Percentiles rank a stretch among this genome's conserved stretches.
phyloP scores from a whole-genome alignment of 345 rosid genomes.

The Isatis tinctoria region DNA sequence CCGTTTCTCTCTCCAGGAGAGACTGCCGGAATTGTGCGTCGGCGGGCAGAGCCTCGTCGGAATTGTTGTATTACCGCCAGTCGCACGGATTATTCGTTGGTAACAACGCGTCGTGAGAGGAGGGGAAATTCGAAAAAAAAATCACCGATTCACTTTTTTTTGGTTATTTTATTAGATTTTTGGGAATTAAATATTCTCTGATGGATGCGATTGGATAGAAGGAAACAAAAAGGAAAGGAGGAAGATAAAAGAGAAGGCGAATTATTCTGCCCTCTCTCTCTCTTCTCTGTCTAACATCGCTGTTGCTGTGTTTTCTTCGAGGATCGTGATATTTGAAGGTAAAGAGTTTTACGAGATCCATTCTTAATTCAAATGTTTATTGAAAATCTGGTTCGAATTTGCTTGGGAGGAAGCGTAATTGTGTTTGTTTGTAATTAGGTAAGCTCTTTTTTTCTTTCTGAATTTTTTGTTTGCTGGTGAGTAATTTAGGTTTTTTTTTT shows the following conservation, averaged over 20 bases:
- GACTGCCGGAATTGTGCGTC: conserved; percentile 21
- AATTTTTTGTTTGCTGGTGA: conserved; percentile 9
- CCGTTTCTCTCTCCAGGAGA: conserved; percentile 26
- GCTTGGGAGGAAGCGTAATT: conserved; percentile 31
- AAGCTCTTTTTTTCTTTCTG: conserved; percentile 21
- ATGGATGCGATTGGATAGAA: conserved; percentile 37
- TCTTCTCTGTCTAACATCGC: conserved; percentile 40
- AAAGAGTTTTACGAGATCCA: conserved; percentile 48
- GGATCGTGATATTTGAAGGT: conserved; percentile 45
- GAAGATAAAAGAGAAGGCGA: conserved; percentile 35
- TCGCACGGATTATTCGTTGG: conserved; percentile 21
- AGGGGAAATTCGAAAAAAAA: conserved; percentile 9
- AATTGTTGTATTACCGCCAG: not conserved
- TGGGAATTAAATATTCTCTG: conserved; percentile 30
- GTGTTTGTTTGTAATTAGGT: conserved; percentile 37
- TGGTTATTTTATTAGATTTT: not conserved
- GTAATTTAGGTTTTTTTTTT: conserved; percentile 18
- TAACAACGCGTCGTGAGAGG: conserved; percentile 30
- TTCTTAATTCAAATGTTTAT: conserved; percentile 29
- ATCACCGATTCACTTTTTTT: conserved; percentile 26
- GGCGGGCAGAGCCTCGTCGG: conserved; percentile 22
- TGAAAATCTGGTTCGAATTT: conserved; percentile 22
- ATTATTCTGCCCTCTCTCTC: conserved; percentile 40
- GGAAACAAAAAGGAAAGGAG: conserved; percentile 40
- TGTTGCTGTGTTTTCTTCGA: conserved; percentile 32